Evolutionary conservation across 495 filamentous ascomycete species (phyloP), one percentile per base, ranked within the genome.

Genomic region (Lasiosphaeria ovina): DNA sequence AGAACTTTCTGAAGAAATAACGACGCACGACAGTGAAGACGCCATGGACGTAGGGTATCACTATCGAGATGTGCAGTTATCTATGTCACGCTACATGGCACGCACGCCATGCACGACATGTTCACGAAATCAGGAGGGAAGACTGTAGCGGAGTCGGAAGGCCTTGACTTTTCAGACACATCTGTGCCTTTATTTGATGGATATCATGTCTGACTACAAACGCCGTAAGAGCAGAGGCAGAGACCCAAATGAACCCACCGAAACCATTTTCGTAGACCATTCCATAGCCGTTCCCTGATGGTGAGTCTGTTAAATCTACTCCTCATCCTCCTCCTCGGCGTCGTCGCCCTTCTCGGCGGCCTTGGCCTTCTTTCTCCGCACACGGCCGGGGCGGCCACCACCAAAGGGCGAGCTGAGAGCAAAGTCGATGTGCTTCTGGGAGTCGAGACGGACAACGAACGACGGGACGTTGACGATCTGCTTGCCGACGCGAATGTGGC

Each of bases 341-440:
- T 84, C 93, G 72, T 88, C 93, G 80, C 90, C 90, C 79, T 88
- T 87, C 80, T 93, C 89, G 50, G 94, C 92, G 64, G 95, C 92
- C 82, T 88, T 90, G 73, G 91, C 89, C 92, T 98, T 98, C 94
- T 97, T 98, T 84, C 94, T 93, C 75, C 91, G 85, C 75, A 95
- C 91, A 83, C 94, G 93, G 62, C 94, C 94, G 69, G 90, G 89
- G 73, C 94, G 93, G 71, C 94, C 94, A 76, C 94, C 93, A 81
- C 94, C 94, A 74, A 96, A 97, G 70, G 94, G 95, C 69, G 94
- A 97, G 77, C 86, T 94, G 57, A 98, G 87, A 58, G 94, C 86
- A 78, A 98, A 98, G 85, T 98, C 94, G 72, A 98, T 98, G 88
- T 98, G 94, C 89, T 98, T 98, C 85, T 98, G 94, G 69, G 93